Base-by-base conservation (phyloP, 1,139 yeast species). In the Meyerozyma elateridarum region DNA sequence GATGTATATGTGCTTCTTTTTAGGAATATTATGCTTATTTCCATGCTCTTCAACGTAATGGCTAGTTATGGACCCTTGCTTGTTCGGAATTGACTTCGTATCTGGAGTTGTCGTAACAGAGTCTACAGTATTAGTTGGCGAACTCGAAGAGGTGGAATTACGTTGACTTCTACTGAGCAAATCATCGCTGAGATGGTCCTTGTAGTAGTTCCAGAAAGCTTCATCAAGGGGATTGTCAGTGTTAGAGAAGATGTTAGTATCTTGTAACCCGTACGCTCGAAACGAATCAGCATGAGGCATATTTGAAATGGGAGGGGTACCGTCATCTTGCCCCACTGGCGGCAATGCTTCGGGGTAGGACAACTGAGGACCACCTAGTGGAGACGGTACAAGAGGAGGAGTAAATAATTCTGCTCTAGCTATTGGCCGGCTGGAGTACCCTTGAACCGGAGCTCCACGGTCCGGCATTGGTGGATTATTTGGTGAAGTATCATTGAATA, bases 181-280 rank as follows among this genome's bases (percentile, higher is more conserved):
- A 3, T 8, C 18, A 15, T 24, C 27, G n/a, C n/a, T n/a, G 4
- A 24, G 18, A 6, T 15, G 11, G 28, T 29, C 24, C 24, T 26
- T 41, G 36, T 34, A 39, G 20, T 35, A 33, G n/a, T 34, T 33
- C 22, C 48, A 36, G 25, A 65, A 52, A 2, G 61, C 47, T 18
- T 64, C 70, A 30, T 65, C 73, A 19, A 67, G 48, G 0, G 72
- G 73, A 36, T 66, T 67, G 27, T 54, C 56, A 20, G 51, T 60
- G 34, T 54, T 62, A 39, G 52, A 59, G 37, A 65, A 66, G 11
- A 64, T 54, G 39, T 61, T 61, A 20, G 53, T 49, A 31, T 64
- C 67, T 22, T 53, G 60, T 8, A 54, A 41, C 5, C 54, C 55
- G 15, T 46, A 41, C 15, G 43, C 41, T 32, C 39, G 41, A 19